Evolutionary conservation across 805 yeast genomes (phyloP).

Genomic region (Yarrowia yakushimensis): DNA sequence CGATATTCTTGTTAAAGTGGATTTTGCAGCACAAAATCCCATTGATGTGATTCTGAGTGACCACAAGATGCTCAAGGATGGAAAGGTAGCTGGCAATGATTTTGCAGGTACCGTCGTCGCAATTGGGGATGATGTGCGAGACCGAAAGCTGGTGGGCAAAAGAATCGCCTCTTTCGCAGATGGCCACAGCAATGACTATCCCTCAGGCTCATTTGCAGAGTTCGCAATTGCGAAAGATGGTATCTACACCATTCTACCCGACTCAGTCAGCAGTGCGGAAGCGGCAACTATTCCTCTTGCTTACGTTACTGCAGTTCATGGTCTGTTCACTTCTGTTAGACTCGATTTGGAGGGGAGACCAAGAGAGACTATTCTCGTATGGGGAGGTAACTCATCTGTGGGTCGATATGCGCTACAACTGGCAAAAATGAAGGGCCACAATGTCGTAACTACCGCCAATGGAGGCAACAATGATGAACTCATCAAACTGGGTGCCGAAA

Average conservation of each 20-base stretch:
- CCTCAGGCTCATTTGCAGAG: conserved; percentile 1
- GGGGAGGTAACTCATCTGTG: conserved; percentile 20
- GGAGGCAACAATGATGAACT: neutral
- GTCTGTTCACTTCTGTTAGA: neutral
- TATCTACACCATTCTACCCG: neutral
- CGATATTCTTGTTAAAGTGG: conserved; percentile 11
- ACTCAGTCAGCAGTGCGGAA: neutral
- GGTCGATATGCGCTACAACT: conserved; percentile 5
- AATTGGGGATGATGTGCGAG: neutral
- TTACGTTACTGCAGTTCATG: neutral
- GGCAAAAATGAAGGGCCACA: neutral
- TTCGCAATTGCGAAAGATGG: conserved; percentile 17
- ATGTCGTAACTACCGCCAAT: neutral
- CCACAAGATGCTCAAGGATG: neutral
- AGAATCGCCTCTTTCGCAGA: conserved; percentile 9
- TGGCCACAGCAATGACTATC: neutral
- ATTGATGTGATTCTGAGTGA: conserved; percentile 6
- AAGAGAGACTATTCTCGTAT: neutral
- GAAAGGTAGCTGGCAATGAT: neutral
- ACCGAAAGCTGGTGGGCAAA: neutral
- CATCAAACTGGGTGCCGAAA: neutral
- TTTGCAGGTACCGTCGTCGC: neutral
- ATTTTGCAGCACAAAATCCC: conserved; percentile 16
- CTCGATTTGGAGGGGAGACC: neutral
- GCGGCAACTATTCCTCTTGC: neutral